These are phyloP conservation scores for Pleurotus sapidus DNA, from an alignment of 768 basidiomycete species.

Conservation along the genomic window DNA sequence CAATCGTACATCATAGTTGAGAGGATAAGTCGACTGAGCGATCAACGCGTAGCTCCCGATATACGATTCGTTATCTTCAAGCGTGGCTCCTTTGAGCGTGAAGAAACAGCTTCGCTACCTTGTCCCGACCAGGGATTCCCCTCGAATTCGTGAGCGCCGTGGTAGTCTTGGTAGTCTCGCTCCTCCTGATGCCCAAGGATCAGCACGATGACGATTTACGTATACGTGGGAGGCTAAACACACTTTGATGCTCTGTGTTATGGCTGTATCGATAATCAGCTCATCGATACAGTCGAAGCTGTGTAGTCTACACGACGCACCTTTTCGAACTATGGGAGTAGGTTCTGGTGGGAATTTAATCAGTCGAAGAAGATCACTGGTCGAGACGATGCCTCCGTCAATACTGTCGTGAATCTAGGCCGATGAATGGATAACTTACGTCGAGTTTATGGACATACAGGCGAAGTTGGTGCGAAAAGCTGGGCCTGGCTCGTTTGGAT, in stretches of 20 bases:
- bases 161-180: conserved; percentile 7
- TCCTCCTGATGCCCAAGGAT: background rate
- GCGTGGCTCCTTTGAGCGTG: background rate
- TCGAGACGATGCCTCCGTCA: no score
- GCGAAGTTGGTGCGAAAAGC: conserved; percentile 1
- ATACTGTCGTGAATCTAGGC: background rate
- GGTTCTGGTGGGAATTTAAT: background rate
- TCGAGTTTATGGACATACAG: conserved; percentile 4
- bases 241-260: background rate
- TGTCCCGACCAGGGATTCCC: conserved; percentile 8
- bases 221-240: background rate
- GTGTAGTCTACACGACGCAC: background rate
- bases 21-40: no score
- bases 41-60: no score
- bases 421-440: background rate
- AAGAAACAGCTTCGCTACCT: conserved; percentile 4
- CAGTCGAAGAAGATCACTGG: conserved; percentile 2
- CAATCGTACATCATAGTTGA: no score
- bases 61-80: no score
- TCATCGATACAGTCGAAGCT: no score
- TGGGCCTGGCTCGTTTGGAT: background rate
- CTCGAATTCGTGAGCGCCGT: conserved; percentile 8
- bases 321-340: background rate
- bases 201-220: background rate
- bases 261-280: conserved; percentile 1